phyloP scores from a whole-genome alignment of 495 filamentous ascomycete species.

The Daldinia grandis region DNA sequence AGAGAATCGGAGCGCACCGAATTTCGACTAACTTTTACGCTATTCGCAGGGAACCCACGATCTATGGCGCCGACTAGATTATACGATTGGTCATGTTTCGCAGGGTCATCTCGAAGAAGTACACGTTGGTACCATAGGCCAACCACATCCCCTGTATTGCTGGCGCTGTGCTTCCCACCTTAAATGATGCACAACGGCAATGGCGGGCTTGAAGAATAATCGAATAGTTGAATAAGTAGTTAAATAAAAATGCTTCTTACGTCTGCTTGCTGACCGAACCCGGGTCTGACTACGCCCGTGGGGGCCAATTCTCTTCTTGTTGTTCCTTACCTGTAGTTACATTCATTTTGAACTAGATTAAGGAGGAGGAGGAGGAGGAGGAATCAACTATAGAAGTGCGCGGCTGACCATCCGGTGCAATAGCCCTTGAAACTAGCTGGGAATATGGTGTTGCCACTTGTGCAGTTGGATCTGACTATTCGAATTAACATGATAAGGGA shows the following conservation, averaged over 20 bases:
- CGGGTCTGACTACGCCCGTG: slow-evolving; percentile 23
- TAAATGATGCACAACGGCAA: slow-evolving; percentile 13
- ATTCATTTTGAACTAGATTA: slow-evolving; percentile 3
- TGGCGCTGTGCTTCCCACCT: slow-evolving; percentile 34
- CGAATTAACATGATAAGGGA: slow-evolving; percentile 40
- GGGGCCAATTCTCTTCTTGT: slow-evolving; percentile 18
- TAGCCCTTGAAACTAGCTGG: slow-evolving; percentile 24
- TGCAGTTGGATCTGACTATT: slow-evolving; percentile 36
- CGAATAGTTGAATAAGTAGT: not conserved
- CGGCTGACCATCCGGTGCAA: slow-evolving; percentile 35
- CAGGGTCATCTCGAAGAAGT: slow-evolving; percentile 25
- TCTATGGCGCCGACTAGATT: slow-evolving; percentile 29
- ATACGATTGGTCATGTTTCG: slow-evolving; percentile 31
- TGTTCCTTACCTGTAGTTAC: slow-evolving; percentile 3
- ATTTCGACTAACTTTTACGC: slow-evolving; percentile 20
- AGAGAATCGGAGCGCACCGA: slow-evolving; percentile 15
- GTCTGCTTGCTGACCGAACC: slow-evolving; percentile 17
- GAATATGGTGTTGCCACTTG: slow-evolving; percentile 35
- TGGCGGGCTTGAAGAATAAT: slow-evolving; percentile 27
- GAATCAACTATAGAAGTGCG: slow-evolving; percentile 22
- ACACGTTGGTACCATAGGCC: slow-evolving; percentile 10
- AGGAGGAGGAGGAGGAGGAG: slow-evolving; percentile 18
- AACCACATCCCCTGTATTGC: slow-evolving; percentile 28
- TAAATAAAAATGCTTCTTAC: not conserved
- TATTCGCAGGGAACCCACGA: slow-evolving; percentile 15